Percentiles rank a stretch among this genome's conserved stretches.
These are phyloP conservation scores for Penicillium simplicissimum DNA, from an alignment of 495 filamentous ascomycete genomes.

Conservation along the genomic window DNA sequence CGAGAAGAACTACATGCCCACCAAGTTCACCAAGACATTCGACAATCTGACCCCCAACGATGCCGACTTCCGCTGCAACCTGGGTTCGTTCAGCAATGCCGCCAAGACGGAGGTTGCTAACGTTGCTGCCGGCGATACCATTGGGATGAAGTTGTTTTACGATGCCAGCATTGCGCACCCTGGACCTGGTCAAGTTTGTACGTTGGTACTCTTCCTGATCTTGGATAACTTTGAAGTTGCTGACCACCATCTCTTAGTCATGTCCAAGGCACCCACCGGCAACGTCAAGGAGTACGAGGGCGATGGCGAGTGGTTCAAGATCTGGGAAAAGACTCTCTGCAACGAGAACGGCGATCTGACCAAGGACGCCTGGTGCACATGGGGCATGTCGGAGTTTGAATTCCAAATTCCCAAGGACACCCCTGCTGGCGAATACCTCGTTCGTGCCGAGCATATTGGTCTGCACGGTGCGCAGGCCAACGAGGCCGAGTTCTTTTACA, in stretches of 20 bases:
- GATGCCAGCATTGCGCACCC: conserved; percentile 21
- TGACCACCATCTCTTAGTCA: conserved; percentile 26
- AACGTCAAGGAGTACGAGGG: conserved; percentile 46
- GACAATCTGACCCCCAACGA: conserved; percentile 27
- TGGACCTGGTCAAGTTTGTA: conserved; percentile 29
- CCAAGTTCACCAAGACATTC: conserved; percentile 21
- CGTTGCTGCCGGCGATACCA: conserved; percentile 23
- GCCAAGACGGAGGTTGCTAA: conserved; percentile 25
- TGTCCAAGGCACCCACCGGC: conserved; percentile 48
- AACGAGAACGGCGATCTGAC: conserved; percentile 36
- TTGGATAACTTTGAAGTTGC: too few relatives aligned
- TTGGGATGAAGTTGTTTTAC: conserved; percentile 28
- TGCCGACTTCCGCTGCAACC: conserved; percentile 26
- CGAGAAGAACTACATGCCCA: conserved; percentile 19
- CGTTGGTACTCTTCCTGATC: not conserved
- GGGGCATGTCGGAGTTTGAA: conserved; percentile 18
- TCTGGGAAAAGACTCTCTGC: conserved; percentile 37
- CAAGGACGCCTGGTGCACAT: conserved; percentile 22
- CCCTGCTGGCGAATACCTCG: conserved; percentile 59
- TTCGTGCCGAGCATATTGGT: conserved; percentile 60
- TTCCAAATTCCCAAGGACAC: conserved; percentile 56
- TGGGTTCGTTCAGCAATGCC: conserved; percentile 24
- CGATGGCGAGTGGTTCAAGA: conserved; percentile 54
- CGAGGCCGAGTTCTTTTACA: conserved; percentile 26
- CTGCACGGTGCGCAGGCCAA: conserved; percentile 22